Conservation (phyloP, 2,329 filamentous ascomycete genomes). For the Botrytis squamosa region DNA sequence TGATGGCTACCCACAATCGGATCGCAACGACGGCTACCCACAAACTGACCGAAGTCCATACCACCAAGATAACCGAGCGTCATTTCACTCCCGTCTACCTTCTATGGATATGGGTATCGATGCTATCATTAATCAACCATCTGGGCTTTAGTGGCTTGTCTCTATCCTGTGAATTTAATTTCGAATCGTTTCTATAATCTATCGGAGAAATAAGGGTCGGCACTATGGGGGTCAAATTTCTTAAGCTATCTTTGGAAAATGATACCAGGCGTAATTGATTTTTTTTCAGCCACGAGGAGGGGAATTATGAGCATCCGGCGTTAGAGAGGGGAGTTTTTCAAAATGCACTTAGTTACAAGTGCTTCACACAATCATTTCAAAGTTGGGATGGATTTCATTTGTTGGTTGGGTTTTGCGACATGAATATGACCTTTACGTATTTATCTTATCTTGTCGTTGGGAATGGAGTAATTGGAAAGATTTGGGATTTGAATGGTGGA, state of each 20-base stretch:
- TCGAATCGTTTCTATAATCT: constrained; percentile 9
- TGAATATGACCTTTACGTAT: constrained; percentile 17
- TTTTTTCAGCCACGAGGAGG: not conserved
- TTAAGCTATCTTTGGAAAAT: constrained; percentile 8
- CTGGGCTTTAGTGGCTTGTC: constrained; percentile 18
- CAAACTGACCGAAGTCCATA: constrained; percentile 4
- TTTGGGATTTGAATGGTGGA: not conserved
- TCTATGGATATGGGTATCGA: constrained; percentile 62
- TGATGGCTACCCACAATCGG: constrained; percentile 14
- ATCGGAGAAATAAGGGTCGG: not conserved
- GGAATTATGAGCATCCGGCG: not conserved
- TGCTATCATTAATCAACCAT: constrained; percentile 55
- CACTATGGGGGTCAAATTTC: not conserved
- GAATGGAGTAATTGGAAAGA: constrained; percentile 9
- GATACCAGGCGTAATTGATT: constrained; percentile 13
- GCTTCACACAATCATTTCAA: constrained; percentile 17
- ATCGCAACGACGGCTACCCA: constrained; percentile 11
- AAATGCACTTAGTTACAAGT: not conserved
- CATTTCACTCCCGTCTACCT: constrained; percentile 43
- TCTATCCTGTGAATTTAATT: not conserved
- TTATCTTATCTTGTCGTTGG: not conserved
- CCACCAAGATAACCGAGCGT: constrained; percentile 3
- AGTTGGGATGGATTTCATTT: not conserved
- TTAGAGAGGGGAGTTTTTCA: not conserved
- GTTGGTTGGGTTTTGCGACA: not conserved